phyloP scores from a whole-genome alignment of 495 filamentous ascomycete species.

The Extremus antarcticus region DNA sequence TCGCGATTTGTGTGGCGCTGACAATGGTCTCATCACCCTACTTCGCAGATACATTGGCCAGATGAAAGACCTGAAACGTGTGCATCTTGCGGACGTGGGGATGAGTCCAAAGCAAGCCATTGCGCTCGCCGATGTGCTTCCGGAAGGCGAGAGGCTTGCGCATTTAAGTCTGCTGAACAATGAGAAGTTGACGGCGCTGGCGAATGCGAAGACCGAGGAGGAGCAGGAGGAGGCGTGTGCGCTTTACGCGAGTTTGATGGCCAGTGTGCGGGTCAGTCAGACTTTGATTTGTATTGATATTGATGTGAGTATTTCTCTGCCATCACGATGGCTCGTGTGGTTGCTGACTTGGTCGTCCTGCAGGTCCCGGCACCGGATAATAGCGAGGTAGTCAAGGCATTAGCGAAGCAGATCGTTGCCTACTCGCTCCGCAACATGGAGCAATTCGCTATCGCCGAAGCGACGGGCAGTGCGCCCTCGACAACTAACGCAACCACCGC shows the following conservation, averaged over 20 bases:
- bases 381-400: slow-evolving; percentile 79
- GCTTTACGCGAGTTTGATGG: slow-evolving; percentile 82
- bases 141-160: slow-evolving; percentile 69
- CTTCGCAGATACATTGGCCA: slow-evolving; percentile 78
- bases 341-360: neutral
- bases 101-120: slow-evolving; percentile 80
- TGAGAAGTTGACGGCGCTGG: slow-evolving; percentile 52
- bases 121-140: slow-evolving; percentile 76
- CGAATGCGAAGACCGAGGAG: slow-evolving; percentile 53
- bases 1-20: slow-evolving; percentile 52
- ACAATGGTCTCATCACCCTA: slow-evolving; percentile 52
- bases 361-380: slow-evolving; percentile 57
- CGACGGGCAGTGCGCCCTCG: slow-evolving; percentile 14
- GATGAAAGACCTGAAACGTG: slow-evolving; percentile 65
- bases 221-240: slow-evolving; percentile 84
- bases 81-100: slow-evolving; percentile 82
- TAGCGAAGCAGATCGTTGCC: slow-evolving; percentile 86
- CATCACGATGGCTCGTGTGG: neutral
- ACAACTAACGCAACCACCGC: slow-evolving; percentile 31
- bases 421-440: slow-evolving; percentile 91
- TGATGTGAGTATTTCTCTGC: slow-evolving; percentile 38
- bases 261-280: slow-evolving; percentile 72
- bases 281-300: slow-evolving; percentile 85
- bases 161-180: slow-evolving; percentile 88
- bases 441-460: slow-evolving; percentile 38